phyloP scores from a whole-genome alignment of 2,329 filamentous ascomycete species.

The Aureobasidium mangrovei region DNA sequence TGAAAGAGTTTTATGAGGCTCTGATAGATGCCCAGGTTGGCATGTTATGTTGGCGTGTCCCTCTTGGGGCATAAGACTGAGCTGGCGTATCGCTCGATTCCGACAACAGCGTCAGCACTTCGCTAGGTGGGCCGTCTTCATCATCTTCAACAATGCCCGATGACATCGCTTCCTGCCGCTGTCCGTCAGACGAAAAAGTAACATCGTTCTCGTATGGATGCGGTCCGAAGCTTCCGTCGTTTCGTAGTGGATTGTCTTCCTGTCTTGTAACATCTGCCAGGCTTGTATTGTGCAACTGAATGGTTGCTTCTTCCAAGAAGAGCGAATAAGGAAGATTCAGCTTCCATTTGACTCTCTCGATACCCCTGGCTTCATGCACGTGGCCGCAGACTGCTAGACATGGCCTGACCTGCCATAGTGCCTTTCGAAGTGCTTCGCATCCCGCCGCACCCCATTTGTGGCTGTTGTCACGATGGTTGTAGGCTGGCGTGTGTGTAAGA shows the following conservation, averaged over 20 bases:
- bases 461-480: constrained; percentile 47
- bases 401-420: constrained; percentile 54
- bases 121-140: background rate
- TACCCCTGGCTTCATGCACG: constrained; percentile 60
- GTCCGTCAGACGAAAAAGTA: background rate
- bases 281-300: constrained; percentile 53
- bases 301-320: constrained; percentile 33
- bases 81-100: background rate
- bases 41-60: background rate
- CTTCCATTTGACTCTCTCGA: constrained; percentile 53
- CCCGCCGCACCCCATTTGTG: constrained; percentile 40
- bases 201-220: background rate
- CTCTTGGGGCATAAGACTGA: background rate
- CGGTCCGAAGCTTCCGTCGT: constrained; percentile 16
- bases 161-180: background rate
- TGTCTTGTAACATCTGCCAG: constrained; percentile 51
- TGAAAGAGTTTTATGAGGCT: background rate
- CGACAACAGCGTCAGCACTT: background rate
- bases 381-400: constrained; percentile 62
- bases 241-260: constrained; percentile 25
- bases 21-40: background rate
- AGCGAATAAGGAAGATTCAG: background rate
- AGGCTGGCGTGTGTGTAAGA: constrained; percentile 62
- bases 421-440: constrained; percentile 50
- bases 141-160: background rate